Evolutionary conservation across 768 basidiomycete species (phyloP).

Genomic region (Boletus sp.): DNA sequence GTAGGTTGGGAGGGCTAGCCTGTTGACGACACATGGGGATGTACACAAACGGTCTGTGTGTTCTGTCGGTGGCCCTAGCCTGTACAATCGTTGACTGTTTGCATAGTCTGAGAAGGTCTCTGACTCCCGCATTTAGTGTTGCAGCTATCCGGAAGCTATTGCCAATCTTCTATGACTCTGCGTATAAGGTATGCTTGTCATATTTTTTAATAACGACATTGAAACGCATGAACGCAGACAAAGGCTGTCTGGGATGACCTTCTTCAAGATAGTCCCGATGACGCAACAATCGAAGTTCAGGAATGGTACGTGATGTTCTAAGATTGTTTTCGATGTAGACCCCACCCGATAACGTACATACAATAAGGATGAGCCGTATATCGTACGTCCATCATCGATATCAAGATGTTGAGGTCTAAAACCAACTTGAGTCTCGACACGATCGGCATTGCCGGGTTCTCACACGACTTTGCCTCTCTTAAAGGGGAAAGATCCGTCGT

Average conservation of each 20-base stretch:
- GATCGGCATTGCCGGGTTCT: conserved; percentile 45
- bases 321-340: background rate
- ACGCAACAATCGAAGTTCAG: conserved; percentile 46
- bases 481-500: conserved; percentile 27
- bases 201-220: no score
- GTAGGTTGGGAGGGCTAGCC: conserved; percentile 11
- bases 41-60: conserved; percentile 13
- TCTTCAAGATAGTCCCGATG: conserved; percentile 24
- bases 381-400: conserved; percentile 32
- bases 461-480: conserved; percentile 45
- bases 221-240: conserved; percentile 16
- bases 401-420: background rate
- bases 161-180: conserved; percentile 38
- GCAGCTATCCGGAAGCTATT: conserved; percentile 37
- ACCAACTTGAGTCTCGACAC: conserved; percentile 36
- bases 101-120: conserved; percentile 33
- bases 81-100: background rate
- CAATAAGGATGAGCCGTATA: conserved; percentile 43
- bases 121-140: conserved; percentile 41
- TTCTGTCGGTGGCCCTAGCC: background rate
- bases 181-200: conserved; percentile 34
- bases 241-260: conserved; percentile 32
- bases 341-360: background rate
- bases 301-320: conserved; percentile 34
- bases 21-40: conserved; percentile 20